A percentile compares a stretch with the other conserved stretches of the same genome.
These are phyloP conservation scores for Sporothrix pallida DNA, from an alignment of 2,329 filamentous ascomycete genomes.

Conservation along the genomic window DNA sequence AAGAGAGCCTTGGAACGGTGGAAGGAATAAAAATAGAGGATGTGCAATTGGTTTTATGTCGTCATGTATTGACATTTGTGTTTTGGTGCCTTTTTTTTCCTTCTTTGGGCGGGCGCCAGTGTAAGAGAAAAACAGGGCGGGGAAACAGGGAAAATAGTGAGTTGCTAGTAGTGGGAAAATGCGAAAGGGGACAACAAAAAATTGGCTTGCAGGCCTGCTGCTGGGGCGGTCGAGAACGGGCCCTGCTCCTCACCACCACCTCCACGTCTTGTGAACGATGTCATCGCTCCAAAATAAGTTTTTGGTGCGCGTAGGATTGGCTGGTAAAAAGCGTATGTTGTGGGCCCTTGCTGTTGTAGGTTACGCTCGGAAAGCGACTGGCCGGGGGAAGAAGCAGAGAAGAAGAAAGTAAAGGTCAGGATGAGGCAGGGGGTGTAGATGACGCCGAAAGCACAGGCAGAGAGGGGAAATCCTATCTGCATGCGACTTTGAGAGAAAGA, in stretches of 20 bases:
- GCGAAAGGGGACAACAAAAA: constrained; percentile 2
- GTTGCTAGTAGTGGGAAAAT: too few relatives aligned
- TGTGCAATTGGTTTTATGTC: constrained; percentile 22
- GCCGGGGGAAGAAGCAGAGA: neutral
- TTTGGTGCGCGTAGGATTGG: neutral
- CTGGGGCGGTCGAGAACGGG: neutral
- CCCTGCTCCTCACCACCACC: constrained; percentile 1
- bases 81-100: neutral
- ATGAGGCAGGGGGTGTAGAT: neutral
- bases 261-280: constrained; percentile 21
- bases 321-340: too few relatives aligned
- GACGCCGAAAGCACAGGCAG: neutral
- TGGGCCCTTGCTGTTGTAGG: neutral
- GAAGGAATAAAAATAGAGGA: neutral
- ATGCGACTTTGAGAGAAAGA: neutral
- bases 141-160: constrained; percentile 14
- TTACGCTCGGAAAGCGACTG: neutral
- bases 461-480: constrained; percentile 14
- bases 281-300: constrained; percentile 18
- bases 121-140: neutral
- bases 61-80: constrained; percentile 10
- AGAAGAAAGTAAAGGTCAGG: neutral
- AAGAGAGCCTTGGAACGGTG: neutral
- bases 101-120: neutral
- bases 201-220: constrained; percentile 1